Conservation (phyloP, 306 rosid genomes). For the Quercus wislizeni region DNA sequence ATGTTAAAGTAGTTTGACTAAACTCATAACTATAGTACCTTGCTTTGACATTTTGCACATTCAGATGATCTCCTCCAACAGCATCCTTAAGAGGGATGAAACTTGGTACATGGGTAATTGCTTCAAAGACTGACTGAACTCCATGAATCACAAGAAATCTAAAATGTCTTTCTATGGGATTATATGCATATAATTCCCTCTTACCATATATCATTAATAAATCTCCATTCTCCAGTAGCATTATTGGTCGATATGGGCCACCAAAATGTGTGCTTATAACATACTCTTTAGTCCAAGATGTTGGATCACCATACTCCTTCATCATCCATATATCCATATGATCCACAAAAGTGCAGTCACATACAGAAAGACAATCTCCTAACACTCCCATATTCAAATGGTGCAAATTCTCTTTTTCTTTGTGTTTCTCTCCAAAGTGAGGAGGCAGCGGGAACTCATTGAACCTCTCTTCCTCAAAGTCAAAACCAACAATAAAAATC, state of each 20-base stretch:
- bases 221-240: neutral
- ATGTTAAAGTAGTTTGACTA: neutral
- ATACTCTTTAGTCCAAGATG: neutral
- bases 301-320: neutral
- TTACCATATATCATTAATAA: neutral
- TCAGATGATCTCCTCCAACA: neutral
- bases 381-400: neutral
- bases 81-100: neutral
- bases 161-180: neutral
- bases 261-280: neutral
- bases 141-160: neutral
- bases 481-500: neutral
- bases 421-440: neutral
- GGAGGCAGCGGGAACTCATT: neutral
- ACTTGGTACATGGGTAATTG: constrained; percentile 2
- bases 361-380: constrained; percentile 8
- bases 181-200: neutral
- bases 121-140: neutral
- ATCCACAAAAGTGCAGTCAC: neutral
- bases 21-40: neutral
- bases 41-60: neutral
- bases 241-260: neutral
- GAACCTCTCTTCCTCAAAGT: constrained; percentile 6
- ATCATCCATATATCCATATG: neutral
- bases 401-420: neutral